Percentiles rank a stretch among this genome's conserved stretches.
These are phyloP conservation scores for Cordyceps farinosa DNA, from an alignment of 2,329 filamentous ascomycete species.

Conservation along the genomic window DNA sequence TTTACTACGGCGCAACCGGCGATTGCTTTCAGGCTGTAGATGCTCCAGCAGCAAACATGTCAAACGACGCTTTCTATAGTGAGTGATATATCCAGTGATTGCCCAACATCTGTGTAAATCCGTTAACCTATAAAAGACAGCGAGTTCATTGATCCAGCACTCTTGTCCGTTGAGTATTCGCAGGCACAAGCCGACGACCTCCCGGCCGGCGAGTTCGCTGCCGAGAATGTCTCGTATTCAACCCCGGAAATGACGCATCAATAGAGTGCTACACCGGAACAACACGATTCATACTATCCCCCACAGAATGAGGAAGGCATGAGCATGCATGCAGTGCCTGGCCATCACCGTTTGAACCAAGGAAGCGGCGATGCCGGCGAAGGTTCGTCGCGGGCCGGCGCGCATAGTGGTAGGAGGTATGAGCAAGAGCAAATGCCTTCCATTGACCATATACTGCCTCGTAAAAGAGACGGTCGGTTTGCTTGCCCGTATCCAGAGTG, in stretches of 20 bases:
- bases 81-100: background rate
- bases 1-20: background rate
- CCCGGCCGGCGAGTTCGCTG: background rate
- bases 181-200: background rate
- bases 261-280: slow-evolving; percentile 1
- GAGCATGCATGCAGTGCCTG: background rate
- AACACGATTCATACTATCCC: background rate
- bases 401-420: background rate
- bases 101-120: no score
- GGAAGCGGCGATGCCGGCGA: background rate
- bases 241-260: background rate
- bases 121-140: background rate
- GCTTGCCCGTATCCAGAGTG: background rate
- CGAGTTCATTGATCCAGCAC: background rate
- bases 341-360: background rate
- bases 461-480: background rate
- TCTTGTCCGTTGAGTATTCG: background rate
- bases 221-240: background rate
- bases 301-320: background rate
- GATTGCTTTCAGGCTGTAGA: background rate
- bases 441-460: background rate
- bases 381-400: background rate
- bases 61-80: background rate
- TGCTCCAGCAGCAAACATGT: background rate
- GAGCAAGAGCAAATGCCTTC: background rate